Evolutionary conservation across 2,329 filamentous ascomycete species (phyloP).

Genomic region (Ilyonectria mors-panacis): DNA sequence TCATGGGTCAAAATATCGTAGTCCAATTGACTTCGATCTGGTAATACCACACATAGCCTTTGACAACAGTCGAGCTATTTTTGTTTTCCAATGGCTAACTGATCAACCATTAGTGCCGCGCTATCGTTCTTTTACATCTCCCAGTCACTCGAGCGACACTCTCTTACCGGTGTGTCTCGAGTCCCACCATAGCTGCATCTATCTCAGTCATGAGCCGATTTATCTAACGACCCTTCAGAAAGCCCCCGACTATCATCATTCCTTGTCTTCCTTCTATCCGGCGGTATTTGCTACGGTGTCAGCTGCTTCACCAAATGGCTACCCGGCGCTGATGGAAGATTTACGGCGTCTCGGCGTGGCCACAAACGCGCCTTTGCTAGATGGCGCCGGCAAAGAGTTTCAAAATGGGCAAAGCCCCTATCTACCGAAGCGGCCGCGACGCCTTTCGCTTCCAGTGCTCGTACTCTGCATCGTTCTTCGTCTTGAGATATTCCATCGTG

Average conservation of each 20-base stretch:
- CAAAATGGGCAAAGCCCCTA: slow-evolving; percentile 53
- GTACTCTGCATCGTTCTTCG: slow-evolving; percentile 62
- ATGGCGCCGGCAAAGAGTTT: slow-evolving; percentile 43
- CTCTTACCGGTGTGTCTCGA: slow-evolving; percentile 60
- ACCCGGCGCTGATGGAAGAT: slow-evolving; percentile 63
- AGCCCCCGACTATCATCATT: slow-evolving; percentile 64
- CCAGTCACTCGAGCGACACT: slow-evolving; percentile 63
- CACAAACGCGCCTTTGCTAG: slow-evolving; percentile 41
- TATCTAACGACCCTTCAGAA: slow-evolving; percentile 54
- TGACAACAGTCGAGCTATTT: not conserved
- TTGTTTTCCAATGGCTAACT: not conserved
- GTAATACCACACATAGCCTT: slow-evolving; percentile 25
- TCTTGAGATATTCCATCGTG: slow-evolving; percentile 63
- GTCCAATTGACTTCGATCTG: slow-evolving; percentile 46
- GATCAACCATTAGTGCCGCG: slow-evolving; percentile 55
- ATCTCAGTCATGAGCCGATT: slow-evolving; percentile 10
- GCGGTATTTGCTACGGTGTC: slow-evolving; percentile 56
- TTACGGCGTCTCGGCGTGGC: slow-evolving; percentile 50
- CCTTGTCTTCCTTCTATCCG: slow-evolving; percentile 63
- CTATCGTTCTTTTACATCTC: slow-evolving; percentile 65
- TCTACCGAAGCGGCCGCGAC: slow-evolving; percentile 63
- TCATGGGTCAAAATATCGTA: slow-evolving; percentile 42
- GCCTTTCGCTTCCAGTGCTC: slow-evolving; percentile 61
- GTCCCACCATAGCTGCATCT: not conserved
- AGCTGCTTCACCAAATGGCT: slow-evolving; percentile 63